Evolutionary conservation across 768 basidiomycete genomes (phyloP), one percentile per base, ranked within the genome.

Genomic region (Harrya chromipes): DNA sequence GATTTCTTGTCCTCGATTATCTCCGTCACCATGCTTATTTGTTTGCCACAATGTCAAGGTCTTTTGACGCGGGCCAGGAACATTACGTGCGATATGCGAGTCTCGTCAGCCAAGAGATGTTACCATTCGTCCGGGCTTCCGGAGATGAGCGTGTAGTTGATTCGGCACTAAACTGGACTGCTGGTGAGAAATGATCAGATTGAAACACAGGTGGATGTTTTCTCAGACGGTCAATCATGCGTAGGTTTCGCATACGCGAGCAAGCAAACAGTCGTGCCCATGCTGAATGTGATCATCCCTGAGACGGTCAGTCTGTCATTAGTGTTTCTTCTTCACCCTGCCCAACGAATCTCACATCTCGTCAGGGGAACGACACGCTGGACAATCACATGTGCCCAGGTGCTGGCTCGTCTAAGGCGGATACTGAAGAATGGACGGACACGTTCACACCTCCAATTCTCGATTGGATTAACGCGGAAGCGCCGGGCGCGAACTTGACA

Each of bases 121-220:
- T 79, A 7, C 84, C 84, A 1, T 82, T 80, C 44, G 65, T 81
- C 3, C 67, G 80, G 7, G 69, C 76, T 2, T 73, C 76, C 1
- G 70, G 73, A 14, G 72, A 74, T 8, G 57, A 58, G 6, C 77
- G 88, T 20, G 85, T 88, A 4, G 71, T 88, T 4, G 68, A 78
- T 29, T 81, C 83, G 24, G 87, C 87, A 1, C 68, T 62, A 12
- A 87, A 87, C 58, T 89, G 88, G 87, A 69, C 72, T 6, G 68
- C 71, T 38, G 87, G 87, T 82, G 50, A 44, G 60, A 14, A 35
- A 26, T 12, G 6, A 26, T 1, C 14, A 29, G 11, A 27, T 33
- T 9, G 26, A 6, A 16, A 16, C 5, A 4, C 16, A 34, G 17
- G 3, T n/a, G 7, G 23, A 17, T 14, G 12, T 35, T 4, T 42